Evolutionary conservation across 305 asterid genomes (phyloP).

Genomic region (Fraxinus sp.): DNA sequence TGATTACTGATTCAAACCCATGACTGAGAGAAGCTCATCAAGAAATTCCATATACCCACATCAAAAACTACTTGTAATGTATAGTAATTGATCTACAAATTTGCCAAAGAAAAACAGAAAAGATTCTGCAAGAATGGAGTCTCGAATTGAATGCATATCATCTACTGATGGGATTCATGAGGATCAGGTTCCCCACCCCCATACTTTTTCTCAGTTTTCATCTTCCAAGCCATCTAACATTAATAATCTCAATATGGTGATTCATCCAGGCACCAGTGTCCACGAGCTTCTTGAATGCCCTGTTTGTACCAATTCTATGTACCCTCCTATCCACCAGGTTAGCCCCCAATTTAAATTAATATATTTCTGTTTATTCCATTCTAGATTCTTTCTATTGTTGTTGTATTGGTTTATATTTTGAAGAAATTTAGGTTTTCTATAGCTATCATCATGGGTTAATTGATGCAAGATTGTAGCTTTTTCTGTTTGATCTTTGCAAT

Average conservation of each 20-base stretch:
- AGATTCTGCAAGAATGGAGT: slow-evolving; percentile 38
- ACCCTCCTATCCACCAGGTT: slow-evolving; percentile 54
- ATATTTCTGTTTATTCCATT: not conserved
- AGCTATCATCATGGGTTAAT: not conserved
- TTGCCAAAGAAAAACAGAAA: not conserved
- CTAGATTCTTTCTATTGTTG: slow-evolving; percentile 15
- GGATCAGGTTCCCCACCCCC: slow-evolving; percentile 44
- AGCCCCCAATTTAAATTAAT: not conserved
- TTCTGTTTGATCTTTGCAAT: not conserved
- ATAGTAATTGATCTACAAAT: slow-evolving; percentile 18
- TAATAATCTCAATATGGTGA: slow-evolving; percentile 26
- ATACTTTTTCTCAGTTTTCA: slow-evolving; percentile 37
- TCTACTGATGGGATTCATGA: slow-evolving; percentile 50
- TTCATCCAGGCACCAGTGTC: slow-evolving; percentile 44
- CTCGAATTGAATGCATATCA: slow-evolving; percentile 53
- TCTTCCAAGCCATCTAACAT: slow-evolving; percentile 43
- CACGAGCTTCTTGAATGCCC: slow-evolving; percentile 60
- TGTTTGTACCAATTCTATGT: slow-evolving; percentile 57
- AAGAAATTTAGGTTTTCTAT: not conserved
- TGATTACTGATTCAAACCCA: no score
- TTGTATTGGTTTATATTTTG: not conserved
- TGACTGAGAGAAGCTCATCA: no score
- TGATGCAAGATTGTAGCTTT: not conserved
- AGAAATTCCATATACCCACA: no score
- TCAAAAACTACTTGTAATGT: no score